Conservation (phyloP, 805 yeast genomes). For the Blastobotrys muscicola region DNA sequence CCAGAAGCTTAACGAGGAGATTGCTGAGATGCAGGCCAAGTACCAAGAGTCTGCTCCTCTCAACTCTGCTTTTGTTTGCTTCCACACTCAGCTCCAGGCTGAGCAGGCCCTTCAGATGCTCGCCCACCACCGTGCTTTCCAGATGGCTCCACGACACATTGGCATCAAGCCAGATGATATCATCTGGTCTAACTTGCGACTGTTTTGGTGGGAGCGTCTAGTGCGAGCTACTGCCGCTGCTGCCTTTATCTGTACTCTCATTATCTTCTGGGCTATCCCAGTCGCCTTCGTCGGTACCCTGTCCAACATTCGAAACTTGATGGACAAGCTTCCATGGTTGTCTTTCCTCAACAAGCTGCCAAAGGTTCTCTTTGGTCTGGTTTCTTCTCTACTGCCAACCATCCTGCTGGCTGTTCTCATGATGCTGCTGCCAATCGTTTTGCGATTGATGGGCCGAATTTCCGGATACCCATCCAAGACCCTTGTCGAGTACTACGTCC, state of each 20-base stretch:
- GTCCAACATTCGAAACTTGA: constrained; percentile 74
- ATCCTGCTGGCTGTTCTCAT: constrained; percentile 71
- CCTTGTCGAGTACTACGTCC: constrained; percentile 71
- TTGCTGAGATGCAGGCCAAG: constrained; percentile 46
- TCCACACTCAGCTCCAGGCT: constrained; percentile 75
- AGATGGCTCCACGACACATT: constrained; percentile 39
- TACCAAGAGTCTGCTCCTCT: constrained; percentile 53
- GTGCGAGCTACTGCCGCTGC: constrained; percentile 52
- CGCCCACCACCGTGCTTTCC: constrained; percentile 36
- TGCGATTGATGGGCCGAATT: constrained; percentile 64
- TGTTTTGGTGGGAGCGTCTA: constrained; percentile 48
- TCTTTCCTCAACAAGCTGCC: constrained; percentile 73
- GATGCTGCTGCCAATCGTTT: constrained; percentile 78
- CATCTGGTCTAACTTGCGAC: constrained; percentile 68
- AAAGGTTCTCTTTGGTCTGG: constrained; percentile 56
- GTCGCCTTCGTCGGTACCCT: constrained; percentile 96
- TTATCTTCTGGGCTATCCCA: constrained; percentile 92
- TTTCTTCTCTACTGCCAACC: constrained; percentile 83
- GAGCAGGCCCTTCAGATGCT: constrained; percentile 81
- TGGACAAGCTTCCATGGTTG: constrained; percentile 62
- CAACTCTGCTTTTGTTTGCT: constrained; percentile 76
- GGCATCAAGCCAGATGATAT: constrained; percentile 76
- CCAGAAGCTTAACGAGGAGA: constrained; percentile 59
- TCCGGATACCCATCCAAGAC: constrained; percentile 67
- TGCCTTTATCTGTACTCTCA: constrained; percentile 46